A percentile compares a stretch with the other conserved stretches of the same genome.
phyloP scores from a whole-genome alignment of 1,284 basidiomycete genomes.

The Stygiomarasmius scandens region DNA sequence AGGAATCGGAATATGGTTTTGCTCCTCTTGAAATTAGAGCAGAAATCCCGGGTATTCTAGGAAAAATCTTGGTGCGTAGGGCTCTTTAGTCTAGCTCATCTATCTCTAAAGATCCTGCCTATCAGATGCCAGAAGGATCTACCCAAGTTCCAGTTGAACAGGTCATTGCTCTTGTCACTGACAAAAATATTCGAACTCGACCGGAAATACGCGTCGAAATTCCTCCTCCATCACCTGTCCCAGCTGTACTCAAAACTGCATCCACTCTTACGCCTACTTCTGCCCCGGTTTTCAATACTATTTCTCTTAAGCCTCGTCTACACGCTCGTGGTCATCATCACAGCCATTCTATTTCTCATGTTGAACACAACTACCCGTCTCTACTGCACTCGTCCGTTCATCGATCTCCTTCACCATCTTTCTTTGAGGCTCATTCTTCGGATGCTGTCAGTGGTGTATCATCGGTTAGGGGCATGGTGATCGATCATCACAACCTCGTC shows the following conservation, averaged over 20 bases:
- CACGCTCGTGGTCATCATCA: slow-evolving; percentile 5
- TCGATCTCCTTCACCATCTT: slow-evolving; percentile 5
- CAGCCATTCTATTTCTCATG: slow-evolving; percentile 4
- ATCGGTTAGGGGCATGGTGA: slow-evolving; percentile 12
- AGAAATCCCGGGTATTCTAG: slow-evolving; percentile 40
- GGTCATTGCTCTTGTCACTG: slow-evolving; percentile 40
- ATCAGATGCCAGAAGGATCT: slow-evolving; percentile 40
- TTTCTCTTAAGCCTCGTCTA: slow-evolving; percentile 1
- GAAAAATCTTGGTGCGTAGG: slow-evolving; percentile 39
- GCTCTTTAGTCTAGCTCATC: not conserved
- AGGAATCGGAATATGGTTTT: slow-evolving; percentile 42
- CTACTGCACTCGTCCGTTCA: slow-evolving; percentile 9
- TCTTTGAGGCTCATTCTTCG: slow-evolving; percentile 1
- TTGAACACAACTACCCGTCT: slow-evolving; percentile 2
- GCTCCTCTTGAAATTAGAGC: slow-evolving; percentile 38
- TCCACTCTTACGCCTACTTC: slow-evolving; percentile 8
- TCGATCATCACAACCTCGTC: slow-evolving; percentile 7
- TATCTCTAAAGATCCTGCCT: not conserved
- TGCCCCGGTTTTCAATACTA: slow-evolving; percentile 1
- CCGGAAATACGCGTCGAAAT: not conserved
- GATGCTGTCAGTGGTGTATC: not conserved
- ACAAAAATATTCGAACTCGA: slow-evolving; percentile 21
- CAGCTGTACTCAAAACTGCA: not conserved
- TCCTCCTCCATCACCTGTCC: slow-evolving; percentile 2
- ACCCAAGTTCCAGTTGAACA: slow-evolving; percentile 43